phyloP scores from a whole-genome alignment of 2,329 filamentous ascomycete species.

The Penicillium sp. region DNA sequence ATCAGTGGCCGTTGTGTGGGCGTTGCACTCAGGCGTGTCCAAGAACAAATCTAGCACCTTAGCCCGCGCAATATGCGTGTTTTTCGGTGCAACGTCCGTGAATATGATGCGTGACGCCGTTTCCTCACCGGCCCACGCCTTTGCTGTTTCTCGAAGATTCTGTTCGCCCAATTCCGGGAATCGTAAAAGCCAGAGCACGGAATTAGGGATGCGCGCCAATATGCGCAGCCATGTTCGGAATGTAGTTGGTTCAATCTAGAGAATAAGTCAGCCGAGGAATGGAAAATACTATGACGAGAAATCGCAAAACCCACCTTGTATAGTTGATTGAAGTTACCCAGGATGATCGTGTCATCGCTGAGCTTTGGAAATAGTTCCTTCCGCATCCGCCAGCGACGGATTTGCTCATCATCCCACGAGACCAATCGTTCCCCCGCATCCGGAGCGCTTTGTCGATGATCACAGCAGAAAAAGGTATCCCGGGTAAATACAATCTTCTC shows the following conservation, averaged over 20 bases:
- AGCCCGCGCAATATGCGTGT: conserved; percentile 88
- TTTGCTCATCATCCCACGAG: conserved; percentile 83
- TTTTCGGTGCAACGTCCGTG: conserved; percentile 95
- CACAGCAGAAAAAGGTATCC: conserved; percentile 97
- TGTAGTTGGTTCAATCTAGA: conserved; percentile 91
- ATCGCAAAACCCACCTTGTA: conserved; percentile 75
- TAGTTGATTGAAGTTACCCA: conserved; percentile 97
- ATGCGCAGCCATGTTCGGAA: conserved; percentile 97
- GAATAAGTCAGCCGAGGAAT: conserved; percentile 6
- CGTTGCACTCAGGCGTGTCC: conserved; percentile 97
- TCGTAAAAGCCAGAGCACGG: conserved; percentile 91
- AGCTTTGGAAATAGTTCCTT: conserved; percentile 87
- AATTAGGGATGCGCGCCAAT: conserved; percentile 79
- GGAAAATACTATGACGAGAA: background rate
- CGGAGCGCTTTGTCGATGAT: conserved; percentile 87
- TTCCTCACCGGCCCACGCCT: conserved; percentile 79
- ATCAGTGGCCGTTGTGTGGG: conserved; percentile 95
- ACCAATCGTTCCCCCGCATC: conserved; percentile 69
- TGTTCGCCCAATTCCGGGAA: conserved; percentile 92
- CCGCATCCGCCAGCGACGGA: conserved; percentile 85
- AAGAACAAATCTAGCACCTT: conserved; percentile 93
- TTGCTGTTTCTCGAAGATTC: conserved; percentile 79
- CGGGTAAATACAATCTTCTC: conserved; percentile 96
- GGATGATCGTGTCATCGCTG: conserved; percentile 80
- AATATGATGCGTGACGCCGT: conserved; percentile 89